Base-by-base conservation (phyloP, 208 protist species). In the Leishmania mexicana region DNA sequence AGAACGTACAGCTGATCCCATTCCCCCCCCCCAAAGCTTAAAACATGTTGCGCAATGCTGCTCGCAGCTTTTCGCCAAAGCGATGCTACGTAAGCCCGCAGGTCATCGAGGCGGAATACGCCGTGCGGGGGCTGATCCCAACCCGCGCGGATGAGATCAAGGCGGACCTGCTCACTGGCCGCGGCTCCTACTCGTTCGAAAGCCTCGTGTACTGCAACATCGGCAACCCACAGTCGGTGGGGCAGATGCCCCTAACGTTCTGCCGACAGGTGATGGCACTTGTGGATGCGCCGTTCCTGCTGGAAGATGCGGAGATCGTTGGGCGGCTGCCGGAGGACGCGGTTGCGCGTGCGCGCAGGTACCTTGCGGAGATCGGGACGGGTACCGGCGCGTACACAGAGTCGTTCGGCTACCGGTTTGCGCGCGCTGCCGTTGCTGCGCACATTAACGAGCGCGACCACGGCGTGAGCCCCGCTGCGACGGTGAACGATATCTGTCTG, bases 161-260 rank as follows among this genome's bases (percentile, higher is more conserved):
- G 77, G 51, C 85, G 40, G 83, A 93, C 73, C 84, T 98, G 47
- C 85, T 87, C 13, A 78, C 70, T 15, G 91, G 87, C 74, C 83
- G 71, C 71, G 76, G 53, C 19, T 84, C 79, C 24, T 89, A 96
- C 79, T 79, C 88, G 11, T 98, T 98, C 84, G 4, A 89, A 40
- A 83, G 96, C 58, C 87, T 99, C 28, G 91, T 99, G 71, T 97
- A 95, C 83, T 99, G 99, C 92, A 99, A 99, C 92, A 99, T 99
- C 87, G 99, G 99, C 79, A 99, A 99, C 88, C 99, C 99, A 57
- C 99, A 99, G 87, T 87, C 91, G 82, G 87, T 99, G 24, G 80
- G 95, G 35, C 99, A 99, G 90, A 89, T 96, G 86, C 98, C 99
- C 28, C 82, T 99, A 13, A 99, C 99, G 17, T 99, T 99, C 88